Evolutionary conservation across 768 basidiomycete genomes (phyloP).

Genomic region (Auricularia sp.): DNA sequence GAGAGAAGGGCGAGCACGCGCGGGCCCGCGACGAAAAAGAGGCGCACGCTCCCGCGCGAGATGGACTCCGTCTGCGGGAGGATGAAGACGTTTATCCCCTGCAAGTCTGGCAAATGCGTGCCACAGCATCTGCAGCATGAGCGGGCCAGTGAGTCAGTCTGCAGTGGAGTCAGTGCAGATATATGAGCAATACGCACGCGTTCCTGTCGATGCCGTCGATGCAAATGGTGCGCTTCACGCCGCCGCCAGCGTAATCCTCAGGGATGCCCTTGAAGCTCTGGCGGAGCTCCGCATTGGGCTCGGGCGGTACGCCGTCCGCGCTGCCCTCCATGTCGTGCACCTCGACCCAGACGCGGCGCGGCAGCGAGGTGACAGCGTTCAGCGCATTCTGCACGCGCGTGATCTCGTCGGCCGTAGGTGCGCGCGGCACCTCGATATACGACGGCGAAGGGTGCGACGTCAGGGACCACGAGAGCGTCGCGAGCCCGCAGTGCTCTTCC

Average conservation of each 20-base stretch:
- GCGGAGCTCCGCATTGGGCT: constrained; percentile 1
- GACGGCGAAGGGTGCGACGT: constrained; percentile 55
- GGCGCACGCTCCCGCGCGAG: constrained; percentile 55
- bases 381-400: constrained; percentile 48
- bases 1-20: constrained; percentile 58
- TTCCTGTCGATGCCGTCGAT: constrained; percentile 79
- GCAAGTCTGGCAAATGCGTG: constrained; percentile 72
- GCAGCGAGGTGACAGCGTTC: constrained; percentile 60
- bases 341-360: constrained; percentile 55
- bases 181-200: constrained; percentile 40
- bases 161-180: too few relatives aligned
- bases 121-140: constrained; percentile 53
- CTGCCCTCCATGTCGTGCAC: constrained; percentile 50
- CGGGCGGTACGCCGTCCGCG: constrained; percentile 4
- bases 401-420: constrained; percentile 57
- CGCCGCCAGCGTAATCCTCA: constrained; percentile 42
- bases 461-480: constrained; percentile 78
- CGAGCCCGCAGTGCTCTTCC: constrained; percentile 49
- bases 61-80: constrained; percentile 60
- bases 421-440: constrained; percentile 68
- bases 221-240: constrained; percentile 66
- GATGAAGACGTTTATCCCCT: constrained; percentile 63
- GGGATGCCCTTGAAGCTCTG: constrained; percentile 39
- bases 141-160: too few relatives aligned
- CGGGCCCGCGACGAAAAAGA: constrained; percentile 78